These are phyloP conservation scores for Cajanus cajan DNA, from an alignment of 306 rosid genomes.

Conservation along the genomic window DNA sequence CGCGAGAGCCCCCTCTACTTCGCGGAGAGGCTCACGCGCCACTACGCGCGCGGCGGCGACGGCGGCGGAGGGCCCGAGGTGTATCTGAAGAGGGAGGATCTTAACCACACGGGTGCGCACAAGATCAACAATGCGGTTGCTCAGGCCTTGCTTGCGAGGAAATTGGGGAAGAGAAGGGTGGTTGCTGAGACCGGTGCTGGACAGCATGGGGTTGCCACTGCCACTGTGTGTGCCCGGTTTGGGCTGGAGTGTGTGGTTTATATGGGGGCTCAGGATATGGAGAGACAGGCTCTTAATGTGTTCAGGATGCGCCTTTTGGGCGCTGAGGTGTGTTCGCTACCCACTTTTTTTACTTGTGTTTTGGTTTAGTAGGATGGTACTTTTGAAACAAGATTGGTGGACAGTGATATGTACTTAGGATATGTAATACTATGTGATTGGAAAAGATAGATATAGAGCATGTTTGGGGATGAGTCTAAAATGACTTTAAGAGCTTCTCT, in stretches of 20 bases:
- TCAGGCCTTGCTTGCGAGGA: conserved; percentile 86
- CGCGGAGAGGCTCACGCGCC: conserved; percentile 85
- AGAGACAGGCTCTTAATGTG: conserved; percentile 86
- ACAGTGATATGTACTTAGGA: no score
- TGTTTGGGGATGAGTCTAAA: no score
- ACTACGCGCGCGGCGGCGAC: conserved; percentile 58
- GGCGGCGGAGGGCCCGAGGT: conserved; percentile 75
- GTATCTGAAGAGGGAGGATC: conserved; percentile 92
- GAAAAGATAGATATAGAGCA: no score
- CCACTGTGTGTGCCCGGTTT: conserved; percentile 89
- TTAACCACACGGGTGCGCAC: conserved; percentile 95
- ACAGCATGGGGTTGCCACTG: conserved; percentile 97
- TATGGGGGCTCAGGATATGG: conserved; percentile 98
- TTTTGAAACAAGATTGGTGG: no score
- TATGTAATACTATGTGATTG: no score
- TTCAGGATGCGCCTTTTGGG: conserved; percentile 92
- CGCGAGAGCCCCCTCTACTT: conserved; percentile 94
- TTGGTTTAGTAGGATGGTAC: background rate
- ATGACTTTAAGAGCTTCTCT: no score
- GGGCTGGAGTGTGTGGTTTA: conserved; percentile 78
- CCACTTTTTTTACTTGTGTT: background rate
- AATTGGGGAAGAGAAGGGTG: conserved; percentile 73
- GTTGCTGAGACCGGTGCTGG: conserved; percentile 97
- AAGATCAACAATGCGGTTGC: conserved; percentile 91
- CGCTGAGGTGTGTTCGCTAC: conserved; percentile 66